Evolutionary conservation across 1,139 yeast species (phyloP).

Genomic region (Candida sojae): DNA sequence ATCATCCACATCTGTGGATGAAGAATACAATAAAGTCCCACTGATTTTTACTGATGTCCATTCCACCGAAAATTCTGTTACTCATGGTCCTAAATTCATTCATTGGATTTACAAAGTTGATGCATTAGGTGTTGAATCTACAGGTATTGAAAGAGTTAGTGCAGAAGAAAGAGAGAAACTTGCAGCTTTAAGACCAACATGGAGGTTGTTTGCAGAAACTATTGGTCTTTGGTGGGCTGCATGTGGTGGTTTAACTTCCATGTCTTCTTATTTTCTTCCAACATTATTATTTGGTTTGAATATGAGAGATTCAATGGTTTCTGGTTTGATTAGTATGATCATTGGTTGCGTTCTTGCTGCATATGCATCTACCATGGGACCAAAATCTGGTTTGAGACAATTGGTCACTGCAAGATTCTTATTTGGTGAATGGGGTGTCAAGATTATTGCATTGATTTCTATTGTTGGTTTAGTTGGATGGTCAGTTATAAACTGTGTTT

Average conservation of each 20-base stretch:
- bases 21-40: not conserved
- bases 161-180: slow-evolving; percentile 24
- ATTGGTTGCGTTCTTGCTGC: slow-evolving; percentile 44
- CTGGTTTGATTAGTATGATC: slow-evolving; percentile 32
- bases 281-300: slow-evolving; percentile 31
- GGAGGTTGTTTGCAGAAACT: slow-evolving; percentile 55
- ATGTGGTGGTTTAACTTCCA: slow-evolving; percentile 42
- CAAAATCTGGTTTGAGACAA: slow-evolving; percentile 43
- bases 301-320: slow-evolving; percentile 28
- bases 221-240: slow-evolving; percentile 54
- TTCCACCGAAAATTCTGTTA: not conserved
- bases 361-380: slow-evolving; percentile 42
- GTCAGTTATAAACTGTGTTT: slow-evolving; percentile 42
- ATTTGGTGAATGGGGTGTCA: slow-evolving; percentile 43
- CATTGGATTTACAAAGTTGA: slow-evolving; percentile 23
- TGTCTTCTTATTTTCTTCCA: slow-evolving; percentile 41
- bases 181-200: slow-evolving; percentile 13
- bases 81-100: slow-evolving; percentile 10
- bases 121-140: slow-evolving; percentile 28
- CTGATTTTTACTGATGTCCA: not conserved
- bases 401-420: slow-evolving; percentile 42
- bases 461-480: slow-evolving; percentile 43
- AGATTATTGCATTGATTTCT: slow-evolving; percentile 33
- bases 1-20: not conserved
- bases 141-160: slow-evolving; percentile 33